These are phyloP conservation scores for Colletotrichum abscissum DNA, from an alignment of 2,329 filamentous ascomycete species.

Conservation along the genomic window DNA sequence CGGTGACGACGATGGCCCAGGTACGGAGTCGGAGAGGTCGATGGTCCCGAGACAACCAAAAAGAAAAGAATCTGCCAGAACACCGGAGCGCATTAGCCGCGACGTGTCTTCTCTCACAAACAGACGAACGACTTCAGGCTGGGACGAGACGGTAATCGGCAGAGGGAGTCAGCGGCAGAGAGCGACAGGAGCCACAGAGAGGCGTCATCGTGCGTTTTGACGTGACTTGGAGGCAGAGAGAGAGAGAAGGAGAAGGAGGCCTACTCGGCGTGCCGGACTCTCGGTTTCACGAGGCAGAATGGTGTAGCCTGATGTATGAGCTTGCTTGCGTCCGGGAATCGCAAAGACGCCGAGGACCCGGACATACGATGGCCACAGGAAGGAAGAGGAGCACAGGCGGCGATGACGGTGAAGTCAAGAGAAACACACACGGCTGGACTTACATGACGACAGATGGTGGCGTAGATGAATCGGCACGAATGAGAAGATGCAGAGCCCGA, in stretches of 20 bases:
- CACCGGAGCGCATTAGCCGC: slow-evolving; percentile 21
- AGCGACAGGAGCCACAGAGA: not conserved
- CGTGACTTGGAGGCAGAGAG: not conserved
- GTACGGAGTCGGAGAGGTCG: slow-evolving; percentile 31
- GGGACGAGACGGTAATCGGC: not conserved
- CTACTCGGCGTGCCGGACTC: slow-evolving; percentile 1
- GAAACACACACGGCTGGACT: not conserved
- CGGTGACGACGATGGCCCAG: not conserved
- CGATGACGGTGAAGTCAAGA: not conserved
- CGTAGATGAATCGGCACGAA: slow-evolving; percentile 8
- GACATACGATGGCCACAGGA: not conserved
- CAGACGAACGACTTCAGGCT: slow-evolving; percentile 13
- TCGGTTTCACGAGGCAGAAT: slow-evolving; percentile 2
- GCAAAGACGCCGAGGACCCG: slow-evolving; percentile 7
- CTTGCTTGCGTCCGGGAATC: not conserved
- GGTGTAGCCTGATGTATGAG: not conserved
- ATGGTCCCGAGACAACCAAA: slow-evolving; percentile 15
- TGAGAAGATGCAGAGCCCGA: not conserved
- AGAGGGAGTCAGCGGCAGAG: not conserved
- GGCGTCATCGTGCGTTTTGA: slow-evolving; percentile 11
- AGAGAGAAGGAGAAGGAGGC: not conserved
- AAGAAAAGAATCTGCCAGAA: slow-evolving; percentile 31
- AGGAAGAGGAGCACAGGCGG: not conserved
- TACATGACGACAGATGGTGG: slow-evolving; percentile 23
- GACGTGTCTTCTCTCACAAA: not conserved